Conservation (phyloP, 192 early-diverging fungal species). For the Diversispora epigaea region DNA sequence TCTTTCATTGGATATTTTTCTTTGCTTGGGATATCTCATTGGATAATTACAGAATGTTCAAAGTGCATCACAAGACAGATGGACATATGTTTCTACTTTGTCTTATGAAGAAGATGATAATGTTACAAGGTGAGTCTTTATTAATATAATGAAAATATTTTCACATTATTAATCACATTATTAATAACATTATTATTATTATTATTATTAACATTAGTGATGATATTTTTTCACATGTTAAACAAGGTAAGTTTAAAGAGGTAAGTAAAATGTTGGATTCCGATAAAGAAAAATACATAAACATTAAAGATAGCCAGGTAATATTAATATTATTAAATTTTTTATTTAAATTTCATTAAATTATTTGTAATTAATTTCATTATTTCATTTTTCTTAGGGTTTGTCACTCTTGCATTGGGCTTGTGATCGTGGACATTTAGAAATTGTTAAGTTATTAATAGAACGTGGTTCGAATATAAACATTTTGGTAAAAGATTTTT, state of each 20-base stretch:
- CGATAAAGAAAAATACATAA: background rate
- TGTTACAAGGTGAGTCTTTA: background rate
- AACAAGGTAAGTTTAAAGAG: background rate
- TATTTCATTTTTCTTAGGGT: slow-evolving; percentile 37
- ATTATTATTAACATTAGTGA: background rate
- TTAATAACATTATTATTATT: background rate
- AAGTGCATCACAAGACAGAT: background rate
- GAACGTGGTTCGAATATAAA: slow-evolving; percentile 39
- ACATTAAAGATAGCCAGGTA: slow-evolving; percentile 17
- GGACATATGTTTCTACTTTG: slow-evolving; percentile 22
- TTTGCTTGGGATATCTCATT: background rate
- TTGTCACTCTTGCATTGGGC: slow-evolving; percentile 55
- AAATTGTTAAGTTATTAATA: slow-evolving; percentile 45
- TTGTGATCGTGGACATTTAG: slow-evolving; percentile 50
- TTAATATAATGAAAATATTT: background rate
- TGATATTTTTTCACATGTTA: slow-evolving; percentile 21
- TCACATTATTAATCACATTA: background rate
- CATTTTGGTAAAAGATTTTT: slow-evolving; percentile 26
- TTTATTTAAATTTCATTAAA: background rate
- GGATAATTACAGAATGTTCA: background rate
- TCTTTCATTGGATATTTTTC: background rate
- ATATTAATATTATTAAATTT: background rate
- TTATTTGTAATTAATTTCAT: background rate
- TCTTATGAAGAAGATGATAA: slow-evolving; percentile 9
- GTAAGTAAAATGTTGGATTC: background rate